Evolutionary conservation across 1,139 yeast species (phyloP), one percentile per base, ranked within the genome.

Genomic region (Lodderomyces pseudojiufengensis): DNA sequence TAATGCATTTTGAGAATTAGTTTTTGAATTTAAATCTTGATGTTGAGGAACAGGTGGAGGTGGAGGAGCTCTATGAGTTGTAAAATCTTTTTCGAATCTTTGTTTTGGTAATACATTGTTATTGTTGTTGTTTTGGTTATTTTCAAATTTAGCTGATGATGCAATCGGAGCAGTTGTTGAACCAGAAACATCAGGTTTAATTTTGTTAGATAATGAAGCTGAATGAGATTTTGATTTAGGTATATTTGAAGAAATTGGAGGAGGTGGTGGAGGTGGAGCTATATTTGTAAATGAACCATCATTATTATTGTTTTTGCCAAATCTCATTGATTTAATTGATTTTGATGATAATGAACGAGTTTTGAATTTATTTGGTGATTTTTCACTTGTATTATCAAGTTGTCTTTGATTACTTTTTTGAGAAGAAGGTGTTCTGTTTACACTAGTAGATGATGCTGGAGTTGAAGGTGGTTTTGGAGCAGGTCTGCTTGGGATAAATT

Each of bases 401-500:
- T 29, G 10, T 12, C 31, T 30, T 12, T 29, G n/a, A 18, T 38
- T 28, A 11, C 21, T n/a, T 9, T 20, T 25, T 10, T 12, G 24
- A 12, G 27, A 18, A 7, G 38, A 15, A 9, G 34, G 29, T 2
- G 26, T 16, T 11, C 21, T 20, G 11, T 16, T 26, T 3, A 28
- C 16, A 20, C 26, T 29, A 6, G 29, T 27, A 2, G 33, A 8
- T 11, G 41, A 24, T 25, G 29, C 13, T 32, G 43, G 34, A 52
- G 46, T 41, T 20, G 43, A 44, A 3, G 75, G 76, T 1, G 76
- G 76, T 43, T 73, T 75, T 30, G 87, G 87, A 0, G 87, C 84
- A 1, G 86, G 85, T 42, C 86, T 63, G 36, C 78, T 72, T 5
- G 86, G 86, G 39, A 79, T 76, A 44, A 73, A 79, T 48, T 72